Evolutionary conservation across 2,329 filamentous ascomycete genomes (phyloP).

Genomic region (Rhynchosporium secalis): DNA sequence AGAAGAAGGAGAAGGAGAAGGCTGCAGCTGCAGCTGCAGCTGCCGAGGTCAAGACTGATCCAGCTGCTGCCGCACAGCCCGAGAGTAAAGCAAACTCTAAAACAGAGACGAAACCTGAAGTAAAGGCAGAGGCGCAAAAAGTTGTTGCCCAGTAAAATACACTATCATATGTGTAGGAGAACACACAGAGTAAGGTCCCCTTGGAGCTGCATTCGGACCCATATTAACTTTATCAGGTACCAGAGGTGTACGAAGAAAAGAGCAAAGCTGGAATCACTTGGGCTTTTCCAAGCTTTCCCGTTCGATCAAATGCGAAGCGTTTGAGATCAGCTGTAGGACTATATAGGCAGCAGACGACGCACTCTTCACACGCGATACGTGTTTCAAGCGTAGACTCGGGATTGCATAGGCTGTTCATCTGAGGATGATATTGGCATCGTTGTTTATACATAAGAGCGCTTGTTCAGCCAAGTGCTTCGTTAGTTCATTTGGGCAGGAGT

Average conservation of each 20-base stretch:
- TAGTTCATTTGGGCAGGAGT: conserved; percentile 31
- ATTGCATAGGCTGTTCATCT: conserved; percentile 27
- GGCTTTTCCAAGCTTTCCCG: neutral
- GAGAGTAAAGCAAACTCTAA: conserved; percentile 16
- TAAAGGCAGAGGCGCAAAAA: conserved; percentile 11
- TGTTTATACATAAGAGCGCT: conserved; percentile 25
- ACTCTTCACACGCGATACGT: conserved; percentile 8
- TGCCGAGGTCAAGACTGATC: conserved; percentile 8
- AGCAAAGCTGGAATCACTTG: neutral
- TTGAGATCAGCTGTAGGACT: conserved; percentile 18
- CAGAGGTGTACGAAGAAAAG: neutral
- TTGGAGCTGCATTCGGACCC: too few species aligned
- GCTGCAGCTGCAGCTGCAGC: conserved; percentile 25
- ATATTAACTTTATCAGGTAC: neutral
- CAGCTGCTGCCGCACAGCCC: conserved; percentile 8
- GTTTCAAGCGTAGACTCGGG: conserved; percentile 16
- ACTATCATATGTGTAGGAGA: too few species aligned
- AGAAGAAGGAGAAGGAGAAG: conserved; percentile 54
- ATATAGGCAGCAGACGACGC: conserved; percentile 15
- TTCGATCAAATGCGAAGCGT: neutral
- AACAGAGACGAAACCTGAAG: conserved; percentile 18
- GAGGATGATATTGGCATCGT: conserved; percentile 25
- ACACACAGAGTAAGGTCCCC: neutral
- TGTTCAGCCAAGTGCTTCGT: conserved; percentile 21
- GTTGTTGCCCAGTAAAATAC: too few species aligned